Conservation (phyloP, 805 yeast species). For the Grigorovia yakushimaensis region DNA sequence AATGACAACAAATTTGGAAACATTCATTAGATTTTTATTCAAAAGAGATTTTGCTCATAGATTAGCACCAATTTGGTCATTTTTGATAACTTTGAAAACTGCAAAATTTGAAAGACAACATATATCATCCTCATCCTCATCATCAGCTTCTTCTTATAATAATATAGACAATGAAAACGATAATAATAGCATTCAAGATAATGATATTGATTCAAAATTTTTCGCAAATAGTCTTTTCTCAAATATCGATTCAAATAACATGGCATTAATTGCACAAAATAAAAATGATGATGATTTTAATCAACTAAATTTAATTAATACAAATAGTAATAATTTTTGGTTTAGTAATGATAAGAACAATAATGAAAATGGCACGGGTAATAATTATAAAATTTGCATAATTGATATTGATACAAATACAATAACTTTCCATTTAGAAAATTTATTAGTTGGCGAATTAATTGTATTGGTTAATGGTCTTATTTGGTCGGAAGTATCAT, state of each 20-base stretch:
- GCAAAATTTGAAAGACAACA: conserved; percentile 38
- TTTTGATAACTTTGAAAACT: conserved; percentile 41
- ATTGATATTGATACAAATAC: conserved; percentile 44
- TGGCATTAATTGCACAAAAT: conserved; percentile 29
- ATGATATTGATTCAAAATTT: background rate
- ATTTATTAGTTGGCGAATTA: conserved; percentile 34
- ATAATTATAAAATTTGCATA: conserved; percentile 32
- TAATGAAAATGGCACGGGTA: background rate
- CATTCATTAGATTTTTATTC: conserved; percentile 24
- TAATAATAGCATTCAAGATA: background rate
- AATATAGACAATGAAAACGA: background rate
- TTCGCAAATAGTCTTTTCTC: conserved; percentile 21
- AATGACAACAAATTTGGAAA: conserved; percentile 23
- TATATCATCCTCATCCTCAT: conserved; percentile 32
- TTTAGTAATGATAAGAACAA: conserved; percentile 16
- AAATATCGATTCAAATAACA: conserved; percentile 24
- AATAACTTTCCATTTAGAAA: conserved; percentile 41
- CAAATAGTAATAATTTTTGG: conserved; percentile 18
- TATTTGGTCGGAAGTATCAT: conserved; percentile 56
- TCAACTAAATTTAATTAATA: conserved; percentile 20
- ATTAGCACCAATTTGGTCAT: conserved; percentile 45
- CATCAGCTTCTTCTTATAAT: conserved; percentile 22
- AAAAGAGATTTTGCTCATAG: conserved; percentile 19
- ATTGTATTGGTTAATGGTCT: conserved; percentile 52
- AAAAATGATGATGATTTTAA: conserved; percentile 24